A percentile compares a stretch with the other conserved stretches of the same genome.
Evolutionary conservation across 2,329 filamentous ascomycete species (phyloP).

Genomic region (Lecanosticta acicola): DNA sequence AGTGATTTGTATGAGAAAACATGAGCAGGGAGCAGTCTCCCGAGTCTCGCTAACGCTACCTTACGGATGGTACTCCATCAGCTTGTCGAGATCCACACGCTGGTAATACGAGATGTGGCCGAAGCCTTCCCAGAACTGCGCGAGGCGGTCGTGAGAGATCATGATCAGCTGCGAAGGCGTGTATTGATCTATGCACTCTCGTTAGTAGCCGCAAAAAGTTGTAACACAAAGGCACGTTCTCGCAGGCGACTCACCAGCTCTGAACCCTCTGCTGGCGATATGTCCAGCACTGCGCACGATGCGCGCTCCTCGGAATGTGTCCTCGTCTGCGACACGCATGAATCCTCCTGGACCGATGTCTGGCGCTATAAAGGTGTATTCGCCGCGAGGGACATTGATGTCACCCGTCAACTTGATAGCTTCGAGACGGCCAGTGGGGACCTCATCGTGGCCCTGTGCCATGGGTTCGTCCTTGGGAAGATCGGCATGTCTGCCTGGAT

Average conservation of each 20-base stretch:
- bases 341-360: slow-evolving; percentile 67
- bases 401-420: slow-evolving; percentile 92
- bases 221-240: no score
- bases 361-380: slow-evolving; percentile 73
- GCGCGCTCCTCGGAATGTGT: slow-evolving; percentile 65
- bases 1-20: no score
- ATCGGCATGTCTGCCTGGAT: background rate
- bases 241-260: slow-evolving; percentile 55
- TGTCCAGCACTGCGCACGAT: slow-evolving; percentile 72
- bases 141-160: slow-evolving; percentile 68
- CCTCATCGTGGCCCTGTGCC: slow-evolving; percentile 1
- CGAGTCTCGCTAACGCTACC: no score
- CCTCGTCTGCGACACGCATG: slow-evolving; percentile 58
- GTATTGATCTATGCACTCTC: slow-evolving; percentile 57
- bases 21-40: no score
- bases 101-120: slow-evolving; percentile 47
- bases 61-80: slow-evolving; percentile 22
- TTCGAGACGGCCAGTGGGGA: slow-evolving; percentile 64
- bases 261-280: slow-evolving; percentile 67
- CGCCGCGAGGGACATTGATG: slow-evolving; percentile 78
- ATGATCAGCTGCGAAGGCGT: slow-evolving; percentile 72
- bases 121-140: slow-evolving; percentile 70
- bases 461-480: no score
- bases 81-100: slow-evolving; percentile 41
- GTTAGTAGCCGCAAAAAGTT: no score